Evolutionary conservation across 2,329 filamentous ascomycete species (phyloP).

Genomic region (Cordyceps cicadae): DNA sequence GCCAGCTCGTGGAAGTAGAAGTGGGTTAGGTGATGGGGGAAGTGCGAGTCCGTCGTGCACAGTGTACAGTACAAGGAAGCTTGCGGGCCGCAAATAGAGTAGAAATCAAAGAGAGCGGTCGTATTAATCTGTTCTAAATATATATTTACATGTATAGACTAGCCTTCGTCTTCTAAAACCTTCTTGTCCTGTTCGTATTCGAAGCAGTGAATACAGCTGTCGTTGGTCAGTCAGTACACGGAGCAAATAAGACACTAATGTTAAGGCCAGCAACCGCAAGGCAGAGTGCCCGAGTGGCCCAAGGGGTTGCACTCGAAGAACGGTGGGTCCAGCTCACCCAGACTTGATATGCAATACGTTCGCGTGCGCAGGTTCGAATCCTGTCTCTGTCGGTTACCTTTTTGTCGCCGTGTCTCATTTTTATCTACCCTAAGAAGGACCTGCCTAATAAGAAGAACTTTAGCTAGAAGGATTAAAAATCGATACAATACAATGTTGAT

Average conservation of each 20-base stretch:
- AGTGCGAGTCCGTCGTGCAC: neutral
- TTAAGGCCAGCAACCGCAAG: neutral
- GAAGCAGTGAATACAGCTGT: too few relatives aligned
- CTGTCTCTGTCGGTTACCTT: neutral
- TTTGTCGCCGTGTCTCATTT: neutral
- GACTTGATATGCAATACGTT: neutral
- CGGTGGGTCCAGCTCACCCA: neutral
- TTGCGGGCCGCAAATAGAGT: neutral
- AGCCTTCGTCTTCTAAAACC: too few relatives aligned
- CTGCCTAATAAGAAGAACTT: too few relatives aligned
- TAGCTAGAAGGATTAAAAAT: too few relatives aligned
- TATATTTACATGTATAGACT: too few relatives aligned
- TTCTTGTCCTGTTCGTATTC: too few relatives aligned
- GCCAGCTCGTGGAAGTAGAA: neutral
- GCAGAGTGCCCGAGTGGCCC: constrained; percentile 1
- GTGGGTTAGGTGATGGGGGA: neutral
- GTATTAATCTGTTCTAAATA: too few relatives aligned
- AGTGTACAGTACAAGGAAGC: too few relatives aligned
- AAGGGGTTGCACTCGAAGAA: constrained; percentile 2
- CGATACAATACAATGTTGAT: neutral
- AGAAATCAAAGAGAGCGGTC: too few relatives aligned
- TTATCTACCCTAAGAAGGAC: too few relatives aligned
- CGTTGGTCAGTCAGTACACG: too few relatives aligned
- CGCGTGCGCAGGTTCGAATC: constrained; percentile 3
- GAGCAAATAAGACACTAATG: too few relatives aligned